Evolutionary conservation across 1,139 yeast genomes (phyloP).

Genomic region (Diutina siamensis): DNA sequence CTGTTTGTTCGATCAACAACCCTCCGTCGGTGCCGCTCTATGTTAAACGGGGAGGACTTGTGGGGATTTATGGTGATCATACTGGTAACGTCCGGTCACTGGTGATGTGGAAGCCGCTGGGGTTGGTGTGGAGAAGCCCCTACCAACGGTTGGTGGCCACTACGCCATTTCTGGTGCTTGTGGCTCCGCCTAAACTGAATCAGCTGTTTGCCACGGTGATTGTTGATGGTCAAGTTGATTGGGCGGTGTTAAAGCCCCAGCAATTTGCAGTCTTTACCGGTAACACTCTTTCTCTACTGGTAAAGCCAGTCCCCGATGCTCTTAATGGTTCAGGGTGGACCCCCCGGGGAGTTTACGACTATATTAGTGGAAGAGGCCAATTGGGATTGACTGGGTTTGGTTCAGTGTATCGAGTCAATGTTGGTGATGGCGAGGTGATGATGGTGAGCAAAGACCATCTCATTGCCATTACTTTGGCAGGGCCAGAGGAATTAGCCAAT

Average conservation of each 20-base stretch:
- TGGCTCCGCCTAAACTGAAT: constrained; percentile 17
- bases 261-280: constrained; percentile 45
- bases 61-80: constrained; percentile 32
- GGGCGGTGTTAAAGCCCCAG: constrained; percentile 42
- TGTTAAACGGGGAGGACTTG: constrained; percentile 34
- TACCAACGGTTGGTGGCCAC: constrained; percentile 40
- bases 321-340: not conserved
- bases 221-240: constrained; percentile 48
- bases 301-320: constrained; percentile 24
- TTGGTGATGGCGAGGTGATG: constrained; percentile 37
- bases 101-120: constrained; percentile 25
- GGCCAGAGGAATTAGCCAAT: constrained; percentile 33
- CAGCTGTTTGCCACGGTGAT: constrained; percentile 31
- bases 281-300: constrained; percentile 28
- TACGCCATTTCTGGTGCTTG: constrained; percentile 31
- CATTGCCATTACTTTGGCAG: constrained; percentile 41
- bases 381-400: constrained; percentile 48
- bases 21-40: constrained; percentile 49
- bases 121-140: constrained; percentile 24
- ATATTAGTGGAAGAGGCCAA: constrained; percentile 48
- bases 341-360: constrained; percentile 23
- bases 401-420: constrained; percentile 36
- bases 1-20: not conserved
- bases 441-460: constrained; percentile 35
- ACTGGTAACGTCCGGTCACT: constrained; percentile 15